A percentile compares a stretch with the other conserved stretches of the same genome.
Conservation (phyloP, 2,329 filamentous ascomycete species). For the Teratosphaeria zuluensis region DNA sequence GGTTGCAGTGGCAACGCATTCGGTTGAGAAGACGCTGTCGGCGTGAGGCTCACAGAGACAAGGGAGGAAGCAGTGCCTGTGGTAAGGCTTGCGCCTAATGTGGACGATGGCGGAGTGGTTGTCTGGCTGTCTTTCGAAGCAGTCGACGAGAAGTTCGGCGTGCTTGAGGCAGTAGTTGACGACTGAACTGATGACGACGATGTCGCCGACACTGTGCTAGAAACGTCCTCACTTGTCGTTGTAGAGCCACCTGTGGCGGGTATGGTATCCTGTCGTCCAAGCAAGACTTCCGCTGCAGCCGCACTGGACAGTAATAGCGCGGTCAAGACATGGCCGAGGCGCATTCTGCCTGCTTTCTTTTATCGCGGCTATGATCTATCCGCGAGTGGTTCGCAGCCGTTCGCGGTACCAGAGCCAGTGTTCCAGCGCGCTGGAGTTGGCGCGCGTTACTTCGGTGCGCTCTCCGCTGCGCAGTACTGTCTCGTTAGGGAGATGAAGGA, state of each 20-base stretch:
- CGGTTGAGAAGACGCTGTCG: not conserved
- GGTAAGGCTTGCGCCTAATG: not conserved
- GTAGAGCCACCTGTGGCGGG: not conserved
- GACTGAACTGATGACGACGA: not conserved
- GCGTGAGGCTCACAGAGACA: not conserved
- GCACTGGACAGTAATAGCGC: not conserved
- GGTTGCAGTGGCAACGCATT: conserved; percentile 68
- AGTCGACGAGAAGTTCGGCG: not conserved
- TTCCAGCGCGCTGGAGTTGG: not conserved
- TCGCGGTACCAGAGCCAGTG: not conserved
- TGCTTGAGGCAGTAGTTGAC: not conserved
- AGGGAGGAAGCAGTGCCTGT: not conserved
- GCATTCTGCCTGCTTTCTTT: not conserved
- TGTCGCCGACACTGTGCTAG: not conserved
- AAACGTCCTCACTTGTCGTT: not conserved
- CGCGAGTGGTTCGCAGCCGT: not conserved
- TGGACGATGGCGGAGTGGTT: not conserved
- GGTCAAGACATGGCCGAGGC: not conserved
- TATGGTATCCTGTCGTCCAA: not conserved
- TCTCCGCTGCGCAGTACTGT: not conserved
- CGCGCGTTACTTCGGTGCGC: not conserved
- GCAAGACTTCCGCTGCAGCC: not conserved
- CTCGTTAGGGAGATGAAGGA: not conserved
- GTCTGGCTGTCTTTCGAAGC: not conserved
- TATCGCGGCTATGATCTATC: not conserved